Conservation (phyloP, 2,329 filamentous ascomycete species). For the Westerdykella sp. region DNA sequence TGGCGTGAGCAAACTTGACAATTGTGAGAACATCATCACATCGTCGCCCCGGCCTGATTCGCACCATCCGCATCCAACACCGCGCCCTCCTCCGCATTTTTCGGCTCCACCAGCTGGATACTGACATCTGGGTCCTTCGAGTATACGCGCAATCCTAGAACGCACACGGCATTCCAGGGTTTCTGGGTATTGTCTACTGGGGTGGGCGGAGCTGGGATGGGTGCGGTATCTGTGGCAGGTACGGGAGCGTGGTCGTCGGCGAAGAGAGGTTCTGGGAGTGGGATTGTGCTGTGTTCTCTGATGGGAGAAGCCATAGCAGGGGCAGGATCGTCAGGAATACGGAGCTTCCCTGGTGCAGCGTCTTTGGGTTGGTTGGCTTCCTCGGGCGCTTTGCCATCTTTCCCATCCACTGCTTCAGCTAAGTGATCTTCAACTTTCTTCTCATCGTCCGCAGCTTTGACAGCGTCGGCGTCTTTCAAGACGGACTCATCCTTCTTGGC, state of each 20-base stretch:
- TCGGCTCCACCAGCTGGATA: slow-evolving; percentile 28
- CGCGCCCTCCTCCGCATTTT: slow-evolving; percentile 23
- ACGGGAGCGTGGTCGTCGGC: not conserved
- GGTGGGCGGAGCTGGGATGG: slow-evolving; percentile 1
- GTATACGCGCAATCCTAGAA: slow-evolving; percentile 52
- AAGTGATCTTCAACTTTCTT: not conserved
- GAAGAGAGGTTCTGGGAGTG: not conserved
- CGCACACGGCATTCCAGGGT: slow-evolving; percentile 56
- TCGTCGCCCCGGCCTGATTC: slow-evolving; percentile 30
- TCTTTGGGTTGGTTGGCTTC: not conserved
- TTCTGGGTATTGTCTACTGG: slow-evolving; percentile 15
- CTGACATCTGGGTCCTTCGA: slow-evolving; percentile 25
- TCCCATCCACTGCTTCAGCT: not conserved
- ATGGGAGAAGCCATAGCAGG: no score
- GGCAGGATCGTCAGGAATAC: no score
- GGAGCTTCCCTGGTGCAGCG: no score
- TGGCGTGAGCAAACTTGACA: no score
- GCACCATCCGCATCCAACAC: slow-evolving; percentile 27
- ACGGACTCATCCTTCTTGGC: no score
- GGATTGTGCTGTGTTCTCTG: not conserved
- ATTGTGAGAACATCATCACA: slow-evolving; percentile 11
- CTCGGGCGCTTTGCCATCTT: not conserved
- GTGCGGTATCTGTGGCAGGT: not conserved
- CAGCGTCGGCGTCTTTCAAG: no score
- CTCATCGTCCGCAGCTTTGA: not conserved